Evolutionary conservation across 495 filamentous ascomycete species (phyloP).

Genomic region (Talaromyces adpressus): DNA sequence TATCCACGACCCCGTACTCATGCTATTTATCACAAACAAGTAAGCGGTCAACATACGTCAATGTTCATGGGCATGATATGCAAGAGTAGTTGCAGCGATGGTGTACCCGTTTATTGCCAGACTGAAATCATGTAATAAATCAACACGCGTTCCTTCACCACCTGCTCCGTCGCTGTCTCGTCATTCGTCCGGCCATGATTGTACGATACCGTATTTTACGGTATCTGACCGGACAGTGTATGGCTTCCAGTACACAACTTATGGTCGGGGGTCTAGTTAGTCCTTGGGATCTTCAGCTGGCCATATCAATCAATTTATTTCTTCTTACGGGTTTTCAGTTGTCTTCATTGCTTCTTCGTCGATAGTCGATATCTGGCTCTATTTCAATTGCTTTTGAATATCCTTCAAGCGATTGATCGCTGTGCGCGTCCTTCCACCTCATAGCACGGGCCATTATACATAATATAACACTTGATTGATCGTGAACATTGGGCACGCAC

Average conservation of each 20-base stretch:
- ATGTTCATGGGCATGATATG: neutral
- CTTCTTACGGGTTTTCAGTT: neutral
- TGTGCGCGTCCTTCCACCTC: neutral
- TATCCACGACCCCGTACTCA: neutral
- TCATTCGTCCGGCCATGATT: neutral
- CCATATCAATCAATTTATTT: neutral
- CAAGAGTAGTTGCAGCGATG: neutral
- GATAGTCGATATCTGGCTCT: neutral
- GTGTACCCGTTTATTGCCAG: neutral
- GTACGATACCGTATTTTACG: neutral
- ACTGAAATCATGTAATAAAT: constrained; percentile 2
- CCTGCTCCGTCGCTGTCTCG: neutral
- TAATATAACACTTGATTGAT: neutral
- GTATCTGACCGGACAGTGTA: neutral
- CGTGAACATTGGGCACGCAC: neutral
- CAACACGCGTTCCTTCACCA: neutral
- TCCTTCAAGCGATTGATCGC: neutral
- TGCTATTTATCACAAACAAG: neutral
- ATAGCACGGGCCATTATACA: neutral
- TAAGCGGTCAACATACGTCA: neutral
- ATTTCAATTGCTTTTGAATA: neutral
- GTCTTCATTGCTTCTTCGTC: neutral
- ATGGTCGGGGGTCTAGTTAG: neutral
- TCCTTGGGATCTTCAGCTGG: neutral
- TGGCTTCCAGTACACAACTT: neutral